Base-by-base conservation (phyloP, 2,329 filamentous ascomycete species). In the Periconia sp. region DNA sequence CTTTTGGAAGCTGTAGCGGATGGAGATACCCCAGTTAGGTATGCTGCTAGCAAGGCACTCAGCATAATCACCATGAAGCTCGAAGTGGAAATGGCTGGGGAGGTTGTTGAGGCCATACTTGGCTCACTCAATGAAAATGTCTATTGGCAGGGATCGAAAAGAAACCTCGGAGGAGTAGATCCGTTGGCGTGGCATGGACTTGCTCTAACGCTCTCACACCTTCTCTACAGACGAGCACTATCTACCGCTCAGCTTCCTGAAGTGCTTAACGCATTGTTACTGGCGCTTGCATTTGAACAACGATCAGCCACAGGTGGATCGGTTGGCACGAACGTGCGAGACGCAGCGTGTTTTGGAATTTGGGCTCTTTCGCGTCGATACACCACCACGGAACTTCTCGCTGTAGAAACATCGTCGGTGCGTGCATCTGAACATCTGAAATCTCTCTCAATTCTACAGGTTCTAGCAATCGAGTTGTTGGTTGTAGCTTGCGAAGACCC, bases 271-370 rank as follows among this genome's bases (percentile, higher is more conserved):
- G 87, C 89, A 2, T 79, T 97, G 15, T 76, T 96, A 0, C 82
- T 90, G 10, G 92, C 91, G 0, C 79, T 97, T 23, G 86, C 86
- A 1, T 99, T 97, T 68, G 92, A 99, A 72, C 91, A 96, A 66
- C 84, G 92, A 54, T 90, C 88, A 44, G 84, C 91, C 0, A 91
- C 91, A 2, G 93, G 94, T n/a, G 86, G 83, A 13, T 92, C 91
- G 2, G 81, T 93, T 11, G 94, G 94, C 1, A 88, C 90, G 1
- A 96, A 95, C 62, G 92, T 99, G 15, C 85, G 94, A 45, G 94
- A 99, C 76, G 93, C 94, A 13, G 91, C 94, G 2, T 97, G 92
- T 70, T 99, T 97, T 70, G 94, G 94, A 7, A 88, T 97, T 20
- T 99, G 94, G 94, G 89, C 92, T 1, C 73, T 97, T 8, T 91